Evolutionary conservation across 2,329 filamentous ascomycete genomes (phyloP).

Genomic region (Rhexocercosporidium sp.): DNA sequence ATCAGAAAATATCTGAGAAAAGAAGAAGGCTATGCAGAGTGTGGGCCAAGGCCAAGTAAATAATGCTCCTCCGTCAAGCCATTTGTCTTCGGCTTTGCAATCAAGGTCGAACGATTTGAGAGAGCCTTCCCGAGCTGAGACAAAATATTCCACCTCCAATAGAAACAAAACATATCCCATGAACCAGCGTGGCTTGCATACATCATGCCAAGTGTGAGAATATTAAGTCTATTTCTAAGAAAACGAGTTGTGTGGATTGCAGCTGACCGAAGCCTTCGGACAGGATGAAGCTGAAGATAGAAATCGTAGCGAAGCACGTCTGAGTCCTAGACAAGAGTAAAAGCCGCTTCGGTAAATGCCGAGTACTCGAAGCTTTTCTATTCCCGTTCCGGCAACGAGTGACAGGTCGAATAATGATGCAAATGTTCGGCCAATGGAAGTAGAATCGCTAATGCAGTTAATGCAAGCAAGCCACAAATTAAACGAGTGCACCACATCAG

Average conservation of each 20-base stretch:
- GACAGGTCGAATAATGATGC: constrained; percentile 2
- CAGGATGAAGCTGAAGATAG: background rate
- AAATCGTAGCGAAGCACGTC: background rate
- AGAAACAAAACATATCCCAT: background rate
- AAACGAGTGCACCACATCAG: constrained; percentile 9
- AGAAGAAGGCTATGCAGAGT: background rate
- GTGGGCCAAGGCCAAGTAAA: background rate
- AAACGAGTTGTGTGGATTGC: background rate
- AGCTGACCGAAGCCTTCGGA: background rate
- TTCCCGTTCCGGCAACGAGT: background rate
- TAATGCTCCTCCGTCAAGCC: background rate
- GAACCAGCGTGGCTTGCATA: background rate
- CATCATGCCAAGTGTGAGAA: background rate
- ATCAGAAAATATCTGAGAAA: background rate
- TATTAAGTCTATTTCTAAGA: background rate
- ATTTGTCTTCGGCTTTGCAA: background rate
- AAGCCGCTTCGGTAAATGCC: background rate
- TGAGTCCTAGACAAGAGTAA: background rate
- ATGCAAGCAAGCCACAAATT: constrained; percentile 6
- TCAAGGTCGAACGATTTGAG: background rate
- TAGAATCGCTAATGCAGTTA: background rate
- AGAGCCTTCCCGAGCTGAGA: background rate
- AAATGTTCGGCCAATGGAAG: constrained; percentile 1
- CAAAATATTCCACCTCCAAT: background rate
- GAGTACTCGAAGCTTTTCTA: background rate